These are phyloP conservation scores for Ambrosiella beaveri DNA, from an alignment of 2,329 filamentous ascomycete species.

Conservation along the genomic window DNA sequence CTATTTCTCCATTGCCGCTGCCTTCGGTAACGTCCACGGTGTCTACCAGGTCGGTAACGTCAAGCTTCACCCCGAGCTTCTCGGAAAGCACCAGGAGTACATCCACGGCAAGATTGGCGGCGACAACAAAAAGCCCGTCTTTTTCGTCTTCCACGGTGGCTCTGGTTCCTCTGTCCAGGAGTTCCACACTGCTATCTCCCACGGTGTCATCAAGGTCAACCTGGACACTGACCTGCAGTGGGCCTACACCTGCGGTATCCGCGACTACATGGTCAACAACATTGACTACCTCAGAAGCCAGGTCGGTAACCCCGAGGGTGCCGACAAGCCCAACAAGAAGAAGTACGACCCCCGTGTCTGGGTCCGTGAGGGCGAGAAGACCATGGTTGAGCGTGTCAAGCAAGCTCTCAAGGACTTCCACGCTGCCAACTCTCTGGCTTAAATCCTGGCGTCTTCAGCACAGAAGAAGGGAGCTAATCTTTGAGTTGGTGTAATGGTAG, in stretches of 20 bases:
- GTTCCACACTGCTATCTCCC: constrained; percentile 72
- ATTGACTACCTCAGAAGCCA: constrained; percentile 79
- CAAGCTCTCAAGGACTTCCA: constrained; percentile 87
- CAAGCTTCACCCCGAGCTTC: constrained; percentile 86
- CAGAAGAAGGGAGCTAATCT: neutral
- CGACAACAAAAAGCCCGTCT: constrained; percentile 67
- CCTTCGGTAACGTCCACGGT: constrained; percentile 94
- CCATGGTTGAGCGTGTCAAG: constrained; percentile 67
- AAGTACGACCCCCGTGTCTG: constrained; percentile 65
- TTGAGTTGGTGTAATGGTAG: neutral
- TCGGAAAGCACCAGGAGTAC: constrained; percentile 88
- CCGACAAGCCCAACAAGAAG: constrained; percentile 99
- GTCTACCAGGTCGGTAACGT: constrained; percentile 98
- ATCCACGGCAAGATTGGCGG: constrained; percentile 63
- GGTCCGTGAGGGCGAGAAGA: constrained; percentile 95
- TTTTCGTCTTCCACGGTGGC: constrained; percentile 98
- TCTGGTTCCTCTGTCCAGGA: constrained; percentile 83
- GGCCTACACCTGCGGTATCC: constrained; percentile 81
- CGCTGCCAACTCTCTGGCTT: constrained; percentile 26
- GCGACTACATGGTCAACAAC: constrained; percentile 86
- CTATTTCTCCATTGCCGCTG: constrained; percentile 96
- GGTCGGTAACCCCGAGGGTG: constrained; percentile 89
- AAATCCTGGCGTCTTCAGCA: neutral
- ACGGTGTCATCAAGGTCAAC: constrained; percentile 99
- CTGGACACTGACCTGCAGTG: constrained; percentile 96